Evolutionary conservation across 768 basidiomycete species (phyloP), one percentile per base, ranked within the genome.

Genomic region (Scleroderma citrinum): DNA sequence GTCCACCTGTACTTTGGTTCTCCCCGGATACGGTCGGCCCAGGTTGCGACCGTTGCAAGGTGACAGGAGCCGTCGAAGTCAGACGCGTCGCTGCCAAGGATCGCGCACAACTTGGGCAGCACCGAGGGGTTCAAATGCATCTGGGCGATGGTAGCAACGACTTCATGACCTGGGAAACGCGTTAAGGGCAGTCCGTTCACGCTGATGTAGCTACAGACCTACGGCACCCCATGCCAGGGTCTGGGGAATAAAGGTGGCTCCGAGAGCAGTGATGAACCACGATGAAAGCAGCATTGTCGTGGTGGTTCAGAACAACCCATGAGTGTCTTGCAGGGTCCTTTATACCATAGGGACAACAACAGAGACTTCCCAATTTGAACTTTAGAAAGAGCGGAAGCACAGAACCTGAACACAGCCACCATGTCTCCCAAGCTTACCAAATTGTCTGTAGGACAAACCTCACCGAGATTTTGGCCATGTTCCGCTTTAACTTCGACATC

Each of bases 111-210:
- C 29, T 73, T 75, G 2, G 79, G 74, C 35, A 85, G 73, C 5
- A 85, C 83, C 2, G 70, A 71, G 0, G 89, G 88, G 63, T 90
- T 80, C 2, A 97, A 77, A 63, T 96, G 82, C 51, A 94, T 90
- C 63, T 97, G 87, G 1, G 95, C 95, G 49, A 98, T 87, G 4
- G 93, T 95, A 1, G 93, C 94, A 5, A 92, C 81, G 29, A 96
- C 84, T 71, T 96, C 88, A 58, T 97, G 94, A 3, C 94, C 92
- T 82, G 53, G 21, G 11, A 11, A 46, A 20, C 24, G 40, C 54
- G n/a, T 32, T 40, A 23, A 53, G 1, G 30, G 48, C 34, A 35
- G 19, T 19, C 44, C 32, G 17, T 2, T 26, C 6, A 13, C 47
- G 19, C 37, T 21, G 16, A 32, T 23, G 49, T 23, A 5, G 19